These are phyloP conservation scores for Casuarina glauca DNA, from an alignment of 306 rosid species.

Conservation along the genomic window DNA sequence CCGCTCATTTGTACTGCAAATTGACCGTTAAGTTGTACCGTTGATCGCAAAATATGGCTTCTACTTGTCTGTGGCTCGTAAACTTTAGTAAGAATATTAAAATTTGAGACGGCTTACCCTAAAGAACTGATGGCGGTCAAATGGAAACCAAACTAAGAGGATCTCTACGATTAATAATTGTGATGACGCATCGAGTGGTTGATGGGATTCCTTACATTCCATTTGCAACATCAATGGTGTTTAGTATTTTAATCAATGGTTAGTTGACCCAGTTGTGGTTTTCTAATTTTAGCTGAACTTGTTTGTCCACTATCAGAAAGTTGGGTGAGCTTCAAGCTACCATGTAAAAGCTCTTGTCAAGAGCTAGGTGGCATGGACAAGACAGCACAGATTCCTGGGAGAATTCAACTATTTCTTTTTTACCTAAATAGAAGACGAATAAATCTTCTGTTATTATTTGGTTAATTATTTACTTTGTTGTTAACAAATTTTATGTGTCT, in stretches of 20 bases:
- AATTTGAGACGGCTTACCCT: background rate
- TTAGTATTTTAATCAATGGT: background rate
- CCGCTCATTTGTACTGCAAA: slow-evolving; percentile 13
- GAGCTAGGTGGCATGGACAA: no score
- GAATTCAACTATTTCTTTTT: no score
- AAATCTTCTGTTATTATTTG: no score
- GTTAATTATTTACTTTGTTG: no score
- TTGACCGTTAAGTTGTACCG: slow-evolving; percentile 6
- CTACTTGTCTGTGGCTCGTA: slow-evolving; percentile 7
- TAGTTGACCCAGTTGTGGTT: background rate
- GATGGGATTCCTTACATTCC: background rate
- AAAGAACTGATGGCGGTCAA: background rate
- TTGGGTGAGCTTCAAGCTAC: no score
- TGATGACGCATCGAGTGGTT: background rate
- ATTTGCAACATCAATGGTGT: background rate
- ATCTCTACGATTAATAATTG: background rate
- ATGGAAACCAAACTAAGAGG: background rate
- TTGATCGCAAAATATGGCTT: slow-evolving; percentile 1
- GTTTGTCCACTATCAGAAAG: no score
- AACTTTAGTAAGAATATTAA: background rate
- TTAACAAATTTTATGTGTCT: no score
- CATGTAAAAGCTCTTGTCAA: no score
- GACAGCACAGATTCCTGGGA: no score
- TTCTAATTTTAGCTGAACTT: no score
- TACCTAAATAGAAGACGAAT: no score